Conservation (phyloP, 352 stramenopile species). For the Globisporangium sylvaticum region DNA sequence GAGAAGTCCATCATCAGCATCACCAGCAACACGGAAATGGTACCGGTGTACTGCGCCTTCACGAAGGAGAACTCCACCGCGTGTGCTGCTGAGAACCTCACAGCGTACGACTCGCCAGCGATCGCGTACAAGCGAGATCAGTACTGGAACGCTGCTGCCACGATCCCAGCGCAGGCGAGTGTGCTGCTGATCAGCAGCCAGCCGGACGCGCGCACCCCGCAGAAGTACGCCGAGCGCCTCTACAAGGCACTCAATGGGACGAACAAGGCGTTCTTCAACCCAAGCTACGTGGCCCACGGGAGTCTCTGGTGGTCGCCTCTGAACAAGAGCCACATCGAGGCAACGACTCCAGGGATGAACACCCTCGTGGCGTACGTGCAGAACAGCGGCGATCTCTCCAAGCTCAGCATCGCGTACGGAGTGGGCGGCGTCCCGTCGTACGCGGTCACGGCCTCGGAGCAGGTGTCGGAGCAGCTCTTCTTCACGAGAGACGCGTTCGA, state of each 20-base stretch:
- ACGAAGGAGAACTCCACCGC: background rate
- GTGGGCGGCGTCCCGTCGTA: background rate
- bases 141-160: constrained; percentile 44
- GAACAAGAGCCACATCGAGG: constrained; percentile 28
- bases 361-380: constrained; percentile 39
- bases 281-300: constrained; percentile 27
- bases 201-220: constrained; percentile 42
- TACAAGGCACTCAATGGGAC: constrained; percentile 25
- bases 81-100: background rate
- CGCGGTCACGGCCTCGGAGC: too few relatives aligned
- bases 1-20: background rate
- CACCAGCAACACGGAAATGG: too few relatives aligned
- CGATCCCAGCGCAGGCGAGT: constrained; percentile 29
- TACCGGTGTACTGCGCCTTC: background rate
- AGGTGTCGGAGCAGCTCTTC: too few relatives aligned
- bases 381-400: constrained; percentile 24
- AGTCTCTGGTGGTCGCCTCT: constrained; percentile 18
- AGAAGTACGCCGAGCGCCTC: constrained; percentile 45
- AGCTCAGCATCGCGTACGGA: background rate
- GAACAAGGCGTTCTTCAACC: constrained; percentile 19
- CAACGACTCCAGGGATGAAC: too few relatives aligned
- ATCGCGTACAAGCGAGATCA: constrained; percentile 16
- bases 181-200: constrained; percentile 49
- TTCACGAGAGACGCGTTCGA: too few relatives aligned
- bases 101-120: background rate